These are phyloP conservation scores for Grosmannia clavigera DNA, from an alignment of 2,329 filamentous ascomycete genomes.

Conservation along the genomic window DNA sequence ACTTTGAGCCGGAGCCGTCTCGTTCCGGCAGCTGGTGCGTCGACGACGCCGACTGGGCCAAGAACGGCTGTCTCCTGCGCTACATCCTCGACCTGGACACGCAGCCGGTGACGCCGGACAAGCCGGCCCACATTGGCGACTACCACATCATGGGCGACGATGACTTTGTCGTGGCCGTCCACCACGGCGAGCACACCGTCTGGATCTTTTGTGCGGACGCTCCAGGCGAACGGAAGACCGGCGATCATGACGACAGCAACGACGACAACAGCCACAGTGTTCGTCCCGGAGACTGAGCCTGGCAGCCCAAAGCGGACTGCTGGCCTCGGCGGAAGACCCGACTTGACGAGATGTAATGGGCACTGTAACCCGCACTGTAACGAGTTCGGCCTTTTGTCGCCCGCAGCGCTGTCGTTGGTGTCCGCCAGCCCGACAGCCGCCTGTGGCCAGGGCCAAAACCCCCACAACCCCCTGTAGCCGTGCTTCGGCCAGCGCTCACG, in stretches of 20 bases:
- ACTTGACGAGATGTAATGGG: too few species aligned
- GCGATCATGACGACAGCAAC: background rate
- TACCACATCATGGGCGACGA: constrained; percentile 11
- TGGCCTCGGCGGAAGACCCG: too few species aligned
- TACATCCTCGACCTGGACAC: constrained; percentile 11
- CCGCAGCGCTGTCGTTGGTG: too few species aligned
- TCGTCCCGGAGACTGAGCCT: too few species aligned
- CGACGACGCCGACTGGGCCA: constrained; percentile 9
- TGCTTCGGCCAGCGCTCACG: too few species aligned
- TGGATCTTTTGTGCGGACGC: constrained; percentile 9
- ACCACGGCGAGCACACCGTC: constrained; percentile 8
- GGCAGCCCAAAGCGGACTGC: too few species aligned
- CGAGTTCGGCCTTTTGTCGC: too few species aligned
- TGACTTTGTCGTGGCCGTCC: constrained; percentile 9
- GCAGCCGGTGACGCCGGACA: background rate
- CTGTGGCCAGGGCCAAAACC: too few species aligned
- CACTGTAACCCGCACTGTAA: too few species aligned
- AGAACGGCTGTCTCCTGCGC: constrained; percentile 6
- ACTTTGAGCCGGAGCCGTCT: too few species aligned
- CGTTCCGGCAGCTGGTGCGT: constrained; percentile 6
- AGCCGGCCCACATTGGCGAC: constrained; percentile 4
- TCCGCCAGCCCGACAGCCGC: too few species aligned
- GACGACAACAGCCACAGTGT: background rate
- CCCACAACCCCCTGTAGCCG: too few species aligned
- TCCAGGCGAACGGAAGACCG: background rate